Conservation (phyloP, 2,329 filamentous ascomycete genomes). For the Colletotrichum sublineola region DNA sequence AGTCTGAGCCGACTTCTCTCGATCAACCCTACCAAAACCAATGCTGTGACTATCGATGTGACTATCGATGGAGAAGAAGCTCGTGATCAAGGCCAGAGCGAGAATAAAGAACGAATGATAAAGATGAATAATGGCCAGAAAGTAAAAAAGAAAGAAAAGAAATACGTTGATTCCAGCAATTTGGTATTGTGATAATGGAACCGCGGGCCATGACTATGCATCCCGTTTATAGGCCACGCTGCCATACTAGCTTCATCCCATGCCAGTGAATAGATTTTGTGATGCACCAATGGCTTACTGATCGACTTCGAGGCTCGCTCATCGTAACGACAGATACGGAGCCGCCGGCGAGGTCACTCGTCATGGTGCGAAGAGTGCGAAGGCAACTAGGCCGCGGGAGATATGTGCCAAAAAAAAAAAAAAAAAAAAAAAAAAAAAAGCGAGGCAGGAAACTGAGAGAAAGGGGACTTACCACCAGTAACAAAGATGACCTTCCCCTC, state of each 20-base stretch:
- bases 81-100: no score
- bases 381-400: neutral
- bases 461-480: slow-evolving; percentile 58
- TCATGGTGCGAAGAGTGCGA: neutral
- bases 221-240: no score
- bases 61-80: neutral
- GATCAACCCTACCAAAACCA: neutral
- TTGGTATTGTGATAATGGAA: no score
- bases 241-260: neutral
- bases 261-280: neutral
- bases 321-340: neutral
- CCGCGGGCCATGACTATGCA: no score
- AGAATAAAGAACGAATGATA: no score
- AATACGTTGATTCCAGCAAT: no score
- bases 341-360: neutral
- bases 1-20: neutral
- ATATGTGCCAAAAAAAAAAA: neutral
- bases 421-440: accelerated
- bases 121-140: no score
- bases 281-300: neutral
- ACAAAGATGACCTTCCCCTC: slow-evolving; percentile 63
- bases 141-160: no score
- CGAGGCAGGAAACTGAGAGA: neutral
- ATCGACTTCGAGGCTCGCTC: neutral
- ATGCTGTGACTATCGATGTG: neutral